Percentiles rank a stretch among this genome's conserved stretches.
Conservation (phyloP, 352 stramenopile genomes). For the Phytophthora ramorum region DNA sequence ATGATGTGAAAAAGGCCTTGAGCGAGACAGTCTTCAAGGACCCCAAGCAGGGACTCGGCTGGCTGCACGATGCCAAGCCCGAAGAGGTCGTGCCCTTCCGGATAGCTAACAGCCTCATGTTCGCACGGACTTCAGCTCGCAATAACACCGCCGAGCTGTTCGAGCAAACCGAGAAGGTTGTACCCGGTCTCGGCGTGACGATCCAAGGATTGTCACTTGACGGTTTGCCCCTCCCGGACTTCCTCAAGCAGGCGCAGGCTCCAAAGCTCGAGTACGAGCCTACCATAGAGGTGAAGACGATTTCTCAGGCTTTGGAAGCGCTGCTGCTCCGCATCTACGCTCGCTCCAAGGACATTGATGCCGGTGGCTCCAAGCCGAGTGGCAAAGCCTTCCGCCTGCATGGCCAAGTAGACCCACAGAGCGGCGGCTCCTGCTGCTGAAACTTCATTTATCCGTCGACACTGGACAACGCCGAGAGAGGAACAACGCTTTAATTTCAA, state of each 20-base stretch:
- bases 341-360: constrained; percentile 66
- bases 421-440: constrained; percentile 51
- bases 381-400: constrained; percentile 53
- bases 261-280: constrained; percentile 61
- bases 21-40: constrained; percentile 59
- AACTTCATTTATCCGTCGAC: constrained; percentile 1
- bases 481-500: not conserved
- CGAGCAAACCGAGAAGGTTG: constrained; percentile 60
- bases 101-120: constrained; percentile 76
- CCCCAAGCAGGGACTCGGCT: constrained; percentile 50
- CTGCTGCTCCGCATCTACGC: constrained; percentile 74
- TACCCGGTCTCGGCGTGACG: constrained; percentile 6
- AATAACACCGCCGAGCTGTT: constrained; percentile 67
- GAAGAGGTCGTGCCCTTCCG: constrained; percentile 59
- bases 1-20: constrained; percentile 56
- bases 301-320: constrained; percentile 67
- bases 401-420: constrained; percentile 4
- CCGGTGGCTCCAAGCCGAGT: constrained; percentile 55
- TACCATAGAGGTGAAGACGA: constrained; percentile 44
- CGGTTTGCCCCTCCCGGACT: constrained; percentile 2
- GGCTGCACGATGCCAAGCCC: constrained; percentile 54
- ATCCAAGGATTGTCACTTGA: constrained; percentile 11
- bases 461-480: not conserved
- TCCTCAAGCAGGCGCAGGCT: constrained; percentile 14
- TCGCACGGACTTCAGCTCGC: constrained; percentile 61